Base-by-base conservation (phyloP, 2,329 filamentous ascomycete species). In the Daldinia sp. region DNA sequence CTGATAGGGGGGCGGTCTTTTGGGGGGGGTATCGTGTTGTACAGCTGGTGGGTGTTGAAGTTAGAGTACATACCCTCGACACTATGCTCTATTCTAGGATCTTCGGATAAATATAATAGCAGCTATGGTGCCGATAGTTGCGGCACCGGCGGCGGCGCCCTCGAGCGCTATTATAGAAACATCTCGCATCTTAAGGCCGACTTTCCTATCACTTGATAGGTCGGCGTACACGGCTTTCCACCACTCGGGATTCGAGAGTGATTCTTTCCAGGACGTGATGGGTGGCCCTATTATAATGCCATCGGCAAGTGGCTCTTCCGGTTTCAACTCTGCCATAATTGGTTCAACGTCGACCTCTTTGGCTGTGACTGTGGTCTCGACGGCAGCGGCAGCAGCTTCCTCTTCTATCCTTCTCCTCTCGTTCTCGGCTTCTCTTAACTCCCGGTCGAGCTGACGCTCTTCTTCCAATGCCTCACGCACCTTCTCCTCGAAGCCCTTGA, bases 401-500 rank as follows among this genome's bases (percentile, higher is more conserved):
- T 27, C 34, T 17, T 50, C 54, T 10, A 30, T 32, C 45, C 21
- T 55, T 53, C 23, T 45, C n/a, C 29, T 73, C 27, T 80, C 72
- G 35, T 73, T 73, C 25, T 71, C 75, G 71, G 83, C 78, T 34
- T 71, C 71, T 56, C 79, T 75, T 8, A 85, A 9, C 3, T 29
- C 80, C 45, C 83, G 79, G 35, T 86, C 80, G 51, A 85, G 73
- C 23, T 81, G 76, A 13, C 77, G 84, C 78, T 90, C 87, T 75
- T 92, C 90, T 72, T 92, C 90, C 53, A 92, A 75, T 1, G 88
- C 87, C 69, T 86, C 84, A 65, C 85, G 83, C 58, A 93, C 90
- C 77, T 93, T 89, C 71, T 92, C 90, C 68, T 93, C 91, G 70
- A 95, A 92, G 21, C 91, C 94, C 69, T 85, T 87, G 60, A 98